These are phyloP conservation scores for Podospora australis DNA, from an alignment of 495 filamentous ascomycete species.

Conservation along the genomic window DNA sequence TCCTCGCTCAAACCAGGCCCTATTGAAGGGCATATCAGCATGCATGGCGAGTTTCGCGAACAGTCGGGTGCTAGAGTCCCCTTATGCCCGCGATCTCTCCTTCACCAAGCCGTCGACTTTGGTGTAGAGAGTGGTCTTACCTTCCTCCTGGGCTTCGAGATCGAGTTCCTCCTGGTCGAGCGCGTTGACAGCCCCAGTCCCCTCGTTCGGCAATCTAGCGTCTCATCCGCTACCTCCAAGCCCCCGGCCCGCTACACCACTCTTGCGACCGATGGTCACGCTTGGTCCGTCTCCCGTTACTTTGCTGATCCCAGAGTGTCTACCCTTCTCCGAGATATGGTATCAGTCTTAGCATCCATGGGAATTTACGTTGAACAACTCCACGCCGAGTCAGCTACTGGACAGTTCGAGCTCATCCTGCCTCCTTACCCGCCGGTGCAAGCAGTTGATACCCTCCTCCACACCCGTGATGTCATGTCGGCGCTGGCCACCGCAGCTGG, in stretches of 20 bases:
- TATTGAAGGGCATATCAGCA: constrained; percentile 47
- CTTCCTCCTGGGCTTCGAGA: constrained; percentile 71
- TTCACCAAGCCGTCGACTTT: constrained; percentile 46
- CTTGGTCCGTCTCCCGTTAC: constrained; percentile 53
- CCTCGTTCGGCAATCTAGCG: too few species aligned
- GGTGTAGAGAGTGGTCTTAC: constrained; percentile 38
- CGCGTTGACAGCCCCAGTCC: constrained; percentile 24
- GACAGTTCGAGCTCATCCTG: constrained; percentile 80
- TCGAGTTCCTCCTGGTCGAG: constrained; percentile 69
- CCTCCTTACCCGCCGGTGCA: constrained; percentile 55
- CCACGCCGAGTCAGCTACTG: constrained; percentile 67
- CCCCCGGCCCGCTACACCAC: constrained; percentile 25
- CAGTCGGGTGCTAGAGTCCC: constrained; percentile 34
- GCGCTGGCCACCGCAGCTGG: constrained; percentile 50
- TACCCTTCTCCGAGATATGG: constrained; percentile 58
- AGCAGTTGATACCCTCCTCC: constrained; percentile 67
- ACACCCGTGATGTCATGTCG: constrained; percentile 63
- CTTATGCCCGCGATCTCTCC: constrained; percentile 54
- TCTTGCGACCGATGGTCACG: constrained; percentile 46
- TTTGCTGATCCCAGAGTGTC: constrained; percentile 51
- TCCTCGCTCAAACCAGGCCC: constrained; percentile 51
- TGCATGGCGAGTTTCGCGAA: constrained; percentile 56
- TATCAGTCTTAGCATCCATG: constrained; percentile 46
- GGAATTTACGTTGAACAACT: constrained; percentile 67
- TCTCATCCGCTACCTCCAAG: too few species aligned